Conservation (phyloP, 768 basidiomycete genomes). For the Lentinus brumalis region DNA sequence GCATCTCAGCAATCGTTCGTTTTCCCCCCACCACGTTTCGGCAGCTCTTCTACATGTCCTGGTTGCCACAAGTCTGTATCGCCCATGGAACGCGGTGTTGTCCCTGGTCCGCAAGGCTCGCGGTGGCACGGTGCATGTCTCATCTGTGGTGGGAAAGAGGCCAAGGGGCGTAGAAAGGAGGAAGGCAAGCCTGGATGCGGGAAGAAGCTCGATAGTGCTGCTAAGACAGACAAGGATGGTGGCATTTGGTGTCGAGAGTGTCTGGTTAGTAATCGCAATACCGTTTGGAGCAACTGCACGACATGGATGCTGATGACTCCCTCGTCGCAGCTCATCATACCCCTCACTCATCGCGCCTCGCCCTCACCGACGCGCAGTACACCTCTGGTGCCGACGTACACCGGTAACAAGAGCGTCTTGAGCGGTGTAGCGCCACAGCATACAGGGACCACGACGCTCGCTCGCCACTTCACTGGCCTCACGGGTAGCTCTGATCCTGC, state of each 20-base stretch:
- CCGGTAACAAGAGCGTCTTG: conserved; percentile 36
- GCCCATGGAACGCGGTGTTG: conserved; percentile 83
- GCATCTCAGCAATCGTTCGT: conserved; percentile 39
- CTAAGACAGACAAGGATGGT: conserved; percentile 69
- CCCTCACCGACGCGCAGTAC: conserved; percentile 53
- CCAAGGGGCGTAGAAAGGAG: conserved; percentile 48
- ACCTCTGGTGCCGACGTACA: conserved; percentile 48
- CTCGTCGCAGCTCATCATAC: conserved; percentile 54
- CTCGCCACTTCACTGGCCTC: conserved; percentile 73
- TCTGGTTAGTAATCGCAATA: conserved; percentile 49
- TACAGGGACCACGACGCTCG: conserved; percentile 73
- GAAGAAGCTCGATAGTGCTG: conserved; percentile 81
- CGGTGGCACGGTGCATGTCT: conserved; percentile 81
- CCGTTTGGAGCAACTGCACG: conserved; percentile 4
- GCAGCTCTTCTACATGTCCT: conserved; percentile 64
- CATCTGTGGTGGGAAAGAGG: conserved; percentile 74
- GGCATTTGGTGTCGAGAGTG: conserved; percentile 87
- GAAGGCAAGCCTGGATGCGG: conserved; percentile 75
- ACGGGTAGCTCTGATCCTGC: conserved; percentile 40
- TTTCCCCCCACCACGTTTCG: conserved; percentile 47
- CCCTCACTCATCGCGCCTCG: conserved; percentile 48
- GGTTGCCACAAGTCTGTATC: conserved; percentile 76
- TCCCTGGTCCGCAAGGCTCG: conserved; percentile 81
- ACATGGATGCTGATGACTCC: conserved; percentile 1
- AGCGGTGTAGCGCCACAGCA: conserved; percentile 50